Evolutionary conservation across 73 alveolate species (phyloP).

Genomic region (Blepharisma japonicum): DNA sequence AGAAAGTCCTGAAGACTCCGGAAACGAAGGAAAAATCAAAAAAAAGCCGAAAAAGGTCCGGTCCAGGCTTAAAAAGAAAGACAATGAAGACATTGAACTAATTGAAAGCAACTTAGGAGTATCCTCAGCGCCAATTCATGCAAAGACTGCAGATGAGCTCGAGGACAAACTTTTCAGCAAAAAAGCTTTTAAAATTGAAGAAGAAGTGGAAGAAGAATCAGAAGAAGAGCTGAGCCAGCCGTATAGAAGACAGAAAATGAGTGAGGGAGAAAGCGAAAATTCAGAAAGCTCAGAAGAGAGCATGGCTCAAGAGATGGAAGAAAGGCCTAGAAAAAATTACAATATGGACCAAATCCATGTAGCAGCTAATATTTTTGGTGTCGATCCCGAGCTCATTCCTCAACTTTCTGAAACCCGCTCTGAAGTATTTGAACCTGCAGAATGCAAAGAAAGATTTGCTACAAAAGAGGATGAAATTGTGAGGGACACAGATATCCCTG

Average conservation of each 20-base stretch:
- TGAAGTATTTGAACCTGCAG: constrained; percentile 31
- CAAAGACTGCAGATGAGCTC: too few species aligned
- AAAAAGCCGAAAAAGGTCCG: not conserved
- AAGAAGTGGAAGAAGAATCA: too few species aligned
- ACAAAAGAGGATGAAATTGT: not conserved
- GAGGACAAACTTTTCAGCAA: too few species aligned
- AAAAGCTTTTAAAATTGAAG: too few species aligned
- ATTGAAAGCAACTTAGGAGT: not conserved
- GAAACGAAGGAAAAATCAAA: not conserved
- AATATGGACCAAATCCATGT: not conserved
- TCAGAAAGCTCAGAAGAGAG: not conserved
- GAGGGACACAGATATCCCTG: constrained; percentile 30
- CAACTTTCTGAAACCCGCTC: not conserved
- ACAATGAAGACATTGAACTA: constrained; percentile 4
- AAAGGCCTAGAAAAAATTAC: not conserved
- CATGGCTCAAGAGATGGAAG: not conserved
- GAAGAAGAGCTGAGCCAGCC: too few species aligned
- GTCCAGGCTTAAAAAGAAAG: not conserved
- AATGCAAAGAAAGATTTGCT: constrained; percentile 18
- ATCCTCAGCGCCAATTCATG: too few species aligned
- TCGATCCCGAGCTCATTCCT: not conserved
- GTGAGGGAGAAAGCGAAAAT: not conserved
- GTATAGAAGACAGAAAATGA: not conserved
- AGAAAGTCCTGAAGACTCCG: not conserved
- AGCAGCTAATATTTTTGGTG: constrained; percentile 13